Evolutionary conservation across 163 green algal genomes (phyloP), one percentile per base, ranked within the genome.

Genomic region (Scenedesmus sp.): DNA sequence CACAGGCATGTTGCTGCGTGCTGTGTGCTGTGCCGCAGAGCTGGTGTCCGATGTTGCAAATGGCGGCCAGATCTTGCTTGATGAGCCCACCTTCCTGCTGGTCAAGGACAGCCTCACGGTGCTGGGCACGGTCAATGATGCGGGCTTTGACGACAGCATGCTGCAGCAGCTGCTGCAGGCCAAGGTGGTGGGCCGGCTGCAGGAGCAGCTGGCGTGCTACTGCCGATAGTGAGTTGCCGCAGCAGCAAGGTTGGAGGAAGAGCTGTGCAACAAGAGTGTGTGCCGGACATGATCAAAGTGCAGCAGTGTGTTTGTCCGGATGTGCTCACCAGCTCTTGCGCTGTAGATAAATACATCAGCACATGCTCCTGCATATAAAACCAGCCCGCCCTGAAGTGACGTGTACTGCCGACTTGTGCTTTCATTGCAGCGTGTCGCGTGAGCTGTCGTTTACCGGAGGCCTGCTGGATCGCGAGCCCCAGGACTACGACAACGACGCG

Each of bases 61-160:
- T 52, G 87, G 87, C 5, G 87, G 87, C 52, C 87, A 91, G 87
- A 73, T 83, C 10, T 77, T 91, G 74, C 5, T 64, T 13, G 90
- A 93, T 57, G 90, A 86, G 83, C 9, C 55, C 23, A 93, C 90
- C 6, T 93, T 93, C 83, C 8, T 46, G 70, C 26, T 60, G 26
- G 52, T 94, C 82, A 94, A 94, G 52, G 84, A 92, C 88, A 52
- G 34, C 54, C 87, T 94, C 23, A 86, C 55, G 18, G 91, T 89
- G 81, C 70, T 94, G 34, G 91, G 91, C 67, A 84, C 88, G 3
- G 85, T 93, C 77, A 85, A 91, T 62, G 67, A 93, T 9, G n/a
- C 16, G 6, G 90, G 90, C 74, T 91, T 87, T 55, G 82, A 93
- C 20, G 79, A 93, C 59, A 59, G 52, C 13, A 46, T 89, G 76